Conservation (phyloP, 106 monocot genomes). For the Narthecium ossifragum region DNA sequence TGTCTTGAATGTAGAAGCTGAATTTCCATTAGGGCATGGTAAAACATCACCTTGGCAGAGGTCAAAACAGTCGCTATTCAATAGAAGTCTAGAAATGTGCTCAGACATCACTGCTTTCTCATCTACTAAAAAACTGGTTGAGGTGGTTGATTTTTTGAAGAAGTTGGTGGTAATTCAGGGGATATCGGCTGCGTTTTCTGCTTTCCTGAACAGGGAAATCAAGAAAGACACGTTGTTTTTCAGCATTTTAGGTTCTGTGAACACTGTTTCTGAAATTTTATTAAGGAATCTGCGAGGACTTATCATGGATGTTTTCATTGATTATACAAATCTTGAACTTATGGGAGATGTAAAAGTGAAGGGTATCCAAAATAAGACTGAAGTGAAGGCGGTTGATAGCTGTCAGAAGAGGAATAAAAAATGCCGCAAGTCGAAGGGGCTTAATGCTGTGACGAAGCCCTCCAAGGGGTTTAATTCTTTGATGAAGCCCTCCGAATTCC, state of each 20-base stretch:
- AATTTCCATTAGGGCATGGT: constrained; percentile 8
- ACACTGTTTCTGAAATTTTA: constrained; percentile 50
- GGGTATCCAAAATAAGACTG: constrained; percentile 17
- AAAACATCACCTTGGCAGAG: constrained; percentile 17
- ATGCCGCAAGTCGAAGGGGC: constrained; percentile 28
- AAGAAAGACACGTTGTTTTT: constrained; percentile 53
- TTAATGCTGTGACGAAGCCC: constrained; percentile 26
- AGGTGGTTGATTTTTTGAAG: constrained; percentile 30
- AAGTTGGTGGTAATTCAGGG: constrained; percentile 45
- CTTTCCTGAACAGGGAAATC: constrained; percentile 20
- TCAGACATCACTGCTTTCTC: constrained; percentile 20
- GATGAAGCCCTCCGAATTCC: constrained; percentile 31
- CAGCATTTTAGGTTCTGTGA: constrained; percentile 42
- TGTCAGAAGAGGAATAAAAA: constrained; percentile 54
- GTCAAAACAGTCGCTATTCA: constrained; percentile 17
- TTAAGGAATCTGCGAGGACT: constrained; percentile 51
- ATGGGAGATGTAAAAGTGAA: constrained; percentile 40
- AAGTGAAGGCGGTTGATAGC: constrained; percentile 16
- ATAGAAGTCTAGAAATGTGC: constrained; percentile 19
- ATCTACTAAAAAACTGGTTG: constrained; percentile 22
- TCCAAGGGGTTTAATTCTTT: constrained; percentile 23
- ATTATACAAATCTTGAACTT: constrained; percentile 65
- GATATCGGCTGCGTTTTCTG: constrained; percentile 37
- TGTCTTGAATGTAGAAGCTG: constrained; percentile 17
- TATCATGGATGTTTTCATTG: constrained; percentile 48